Evolutionary conservation across 352 stramenopile species (phyloP), one percentile per base, ranked within the genome.

Genomic region (Phytophthora crassamura): DNA sequence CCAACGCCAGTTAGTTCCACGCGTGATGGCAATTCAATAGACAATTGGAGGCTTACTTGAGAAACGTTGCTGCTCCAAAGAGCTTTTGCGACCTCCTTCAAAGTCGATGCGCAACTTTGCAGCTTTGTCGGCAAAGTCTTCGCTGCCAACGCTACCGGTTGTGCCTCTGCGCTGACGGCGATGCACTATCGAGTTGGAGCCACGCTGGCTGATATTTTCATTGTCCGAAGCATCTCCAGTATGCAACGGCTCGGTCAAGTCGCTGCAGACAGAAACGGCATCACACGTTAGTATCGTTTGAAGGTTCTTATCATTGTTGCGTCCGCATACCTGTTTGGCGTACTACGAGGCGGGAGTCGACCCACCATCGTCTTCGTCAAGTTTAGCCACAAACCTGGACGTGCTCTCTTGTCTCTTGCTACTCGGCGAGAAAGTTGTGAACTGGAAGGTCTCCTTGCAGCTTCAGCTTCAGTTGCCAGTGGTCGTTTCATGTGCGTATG

Each of bases 81-180:
- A 52, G 14, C 45, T 60, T 52, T 62, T 73, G 36, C 59, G 64
- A 15, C 28, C 28, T 7, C 50, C 49, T 10, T 73, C 51, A n/a
- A 77, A 66, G n/a, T 64, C 64, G 41, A 77, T 77, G 9, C 64
- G 69, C 10, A 77, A 16, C 25, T 74, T 77, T 16, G 58, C 67
- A 14, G 55, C 43, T 16, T 75, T 75, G 8, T 75, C 67, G 22
- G 61, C 56, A 43, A 75, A 75, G 18, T 75, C 67, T 4, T 75
- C 67, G 28, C 67, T 75, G 14, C 62, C 46, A 42, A 75, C 61
- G n/a, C 67, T 75, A 7, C 51, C 54, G 22, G 38, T 35, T 1
- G 67, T 75, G 33, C 57, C 62, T 50, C 16, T 75, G 18, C 67
- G 61, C 49, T 67, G 63, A n/a, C 71, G 68, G 49, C 66, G 48